Conservation (phyloP, 805 yeast genomes). For the Myxozyma melibiosi region DNA sequence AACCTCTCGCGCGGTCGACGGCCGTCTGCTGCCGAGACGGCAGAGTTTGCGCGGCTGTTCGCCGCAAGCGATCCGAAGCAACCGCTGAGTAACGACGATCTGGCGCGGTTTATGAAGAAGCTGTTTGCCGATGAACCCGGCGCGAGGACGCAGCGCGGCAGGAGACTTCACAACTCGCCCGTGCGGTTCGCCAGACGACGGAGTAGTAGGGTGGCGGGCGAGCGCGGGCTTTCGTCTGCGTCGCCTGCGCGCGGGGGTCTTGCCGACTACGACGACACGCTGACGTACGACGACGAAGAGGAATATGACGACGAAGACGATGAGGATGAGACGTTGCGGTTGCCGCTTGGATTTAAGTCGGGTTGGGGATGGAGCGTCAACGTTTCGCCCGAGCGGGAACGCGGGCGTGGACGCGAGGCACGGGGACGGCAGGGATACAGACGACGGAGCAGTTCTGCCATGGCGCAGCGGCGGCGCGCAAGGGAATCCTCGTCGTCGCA, state of each 20-base stretch:
- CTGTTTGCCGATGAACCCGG: background rate
- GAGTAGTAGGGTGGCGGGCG: background rate
- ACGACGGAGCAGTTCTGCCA: slow-evolving; percentile 5
- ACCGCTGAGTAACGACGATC: background rate
- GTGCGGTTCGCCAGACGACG: background rate
- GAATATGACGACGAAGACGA: background rate
- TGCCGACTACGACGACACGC: background rate
- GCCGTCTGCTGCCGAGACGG: slow-evolving; percentile 8
- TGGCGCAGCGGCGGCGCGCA: background rate
- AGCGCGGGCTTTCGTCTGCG: too few species aligned
- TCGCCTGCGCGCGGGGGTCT: background rate
- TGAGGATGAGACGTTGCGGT: background rate
- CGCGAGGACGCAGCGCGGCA: background rate
- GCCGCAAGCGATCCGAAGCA: slow-evolving; percentile 10
- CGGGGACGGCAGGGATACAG: slow-evolving; percentile 6
- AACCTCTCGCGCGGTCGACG: slow-evolving; percentile 8
- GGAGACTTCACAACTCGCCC: background rate
- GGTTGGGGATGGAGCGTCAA: slow-evolving; percentile 31
- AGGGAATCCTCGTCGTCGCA: slow-evolving; percentile 1
- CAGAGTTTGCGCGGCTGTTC: slow-evolving; percentile 10
- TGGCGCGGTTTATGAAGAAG: slow-evolving; percentile 7
- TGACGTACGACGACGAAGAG: background rate
- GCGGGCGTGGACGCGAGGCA: slow-evolving; percentile 2
- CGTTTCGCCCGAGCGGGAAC: background rate
- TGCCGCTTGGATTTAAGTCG: slow-evolving; percentile 23